phyloP scores from a whole-genome alignment of 169 alveolate species.

The Plasmodium vinckei region DNA sequence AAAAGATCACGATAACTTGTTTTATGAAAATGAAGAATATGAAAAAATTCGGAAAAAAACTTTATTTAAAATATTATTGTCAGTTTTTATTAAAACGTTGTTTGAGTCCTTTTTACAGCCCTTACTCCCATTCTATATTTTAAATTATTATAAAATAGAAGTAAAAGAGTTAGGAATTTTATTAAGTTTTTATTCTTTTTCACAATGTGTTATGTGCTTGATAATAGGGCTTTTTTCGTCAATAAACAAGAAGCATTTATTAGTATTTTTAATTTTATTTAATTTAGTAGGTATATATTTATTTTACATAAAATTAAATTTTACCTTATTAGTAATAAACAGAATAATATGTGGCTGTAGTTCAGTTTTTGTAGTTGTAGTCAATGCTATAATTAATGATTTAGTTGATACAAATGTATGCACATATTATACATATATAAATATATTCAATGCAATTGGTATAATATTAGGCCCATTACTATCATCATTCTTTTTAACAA shows the following conservation, averaged over 20 bases:
- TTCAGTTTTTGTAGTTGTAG: constrained; percentile 72
- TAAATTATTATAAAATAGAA: constrained; percentile 68
- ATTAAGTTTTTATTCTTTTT: constrained; percentile 64
- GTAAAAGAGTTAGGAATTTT: constrained; percentile 73
- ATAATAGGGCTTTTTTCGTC: constrained; percentile 69
- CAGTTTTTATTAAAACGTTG: constrained; percentile 72
- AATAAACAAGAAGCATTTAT: constrained; percentile 47
- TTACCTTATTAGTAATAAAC: constrained; percentile 39
- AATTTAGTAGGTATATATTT: constrained; percentile 73
- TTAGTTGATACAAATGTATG: constrained; percentile 70
- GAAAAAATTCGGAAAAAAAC: constrained; percentile 73
- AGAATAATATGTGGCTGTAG: constrained; percentile 77
- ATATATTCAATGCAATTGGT: constrained; percentile 75
- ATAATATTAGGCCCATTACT: constrained; percentile 65
- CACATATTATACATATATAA: constrained; percentile 67
- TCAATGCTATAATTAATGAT: constrained; percentile 72
- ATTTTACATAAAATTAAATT: constrained; percentile 63
- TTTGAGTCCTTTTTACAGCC: constrained; percentile 76
- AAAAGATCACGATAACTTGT: constrained; percentile 37
- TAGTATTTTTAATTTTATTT: constrained; percentile 50
- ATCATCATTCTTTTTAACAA: constrained; percentile 70
- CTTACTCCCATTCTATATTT: constrained; percentile 52
- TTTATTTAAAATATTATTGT: constrained; percentile 64
- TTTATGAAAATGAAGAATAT: constrained; percentile 55
- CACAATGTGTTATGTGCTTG: constrained; percentile 77